These are phyloP conservation scores for Fragaria iinumae DNA, from an alignment of 306 rosid species.

Conservation along the genomic window DNA sequence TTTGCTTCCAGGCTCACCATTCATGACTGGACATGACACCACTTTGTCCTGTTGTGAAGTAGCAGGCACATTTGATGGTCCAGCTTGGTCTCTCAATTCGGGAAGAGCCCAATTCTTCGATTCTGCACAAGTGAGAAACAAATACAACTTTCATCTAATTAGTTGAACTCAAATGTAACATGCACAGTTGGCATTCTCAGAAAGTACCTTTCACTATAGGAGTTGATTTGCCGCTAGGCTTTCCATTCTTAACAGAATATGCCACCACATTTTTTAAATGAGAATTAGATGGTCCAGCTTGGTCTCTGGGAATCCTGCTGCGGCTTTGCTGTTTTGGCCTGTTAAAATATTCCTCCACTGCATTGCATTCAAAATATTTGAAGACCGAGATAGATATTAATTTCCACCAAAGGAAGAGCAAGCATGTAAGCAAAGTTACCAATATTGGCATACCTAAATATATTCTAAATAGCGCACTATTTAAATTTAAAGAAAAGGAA, in stretches of 20 bases:
- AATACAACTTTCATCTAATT: neutral
- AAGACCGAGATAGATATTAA: slow-evolving; percentile 3
- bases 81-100: neutral
- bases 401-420: neutral
- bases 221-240: neutral
- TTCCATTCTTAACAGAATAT: neutral
- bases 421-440: neutral
- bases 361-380: slow-evolving; percentile 30
- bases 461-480: neutral
- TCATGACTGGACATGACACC: neutral
- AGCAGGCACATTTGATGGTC: slow-evolving; percentile 4
- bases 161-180: neutral
- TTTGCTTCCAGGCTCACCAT: slow-evolving; percentile 5
- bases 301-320: slow-evolving; percentile 7
- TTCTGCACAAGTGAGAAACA: neutral
- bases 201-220: slow-evolving; percentile 19
- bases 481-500: neutral
- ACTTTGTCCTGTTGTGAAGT: slow-evolving; percentile 6
- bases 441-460: too few relatives aligned
- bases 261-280: neutral
- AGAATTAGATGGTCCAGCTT: slow-evolving; percentile 11
- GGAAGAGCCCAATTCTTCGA: neutral
- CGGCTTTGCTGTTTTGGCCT: slow-evolving; percentile 19
- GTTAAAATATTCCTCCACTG: slow-evolving; percentile 56
- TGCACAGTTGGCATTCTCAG: slow-evolving; percentile 7